These are phyloP conservation scores for Teunomyces pallodes DNA, from an alignment of 805 yeast genomes.

Conservation along the genomic window DNA sequence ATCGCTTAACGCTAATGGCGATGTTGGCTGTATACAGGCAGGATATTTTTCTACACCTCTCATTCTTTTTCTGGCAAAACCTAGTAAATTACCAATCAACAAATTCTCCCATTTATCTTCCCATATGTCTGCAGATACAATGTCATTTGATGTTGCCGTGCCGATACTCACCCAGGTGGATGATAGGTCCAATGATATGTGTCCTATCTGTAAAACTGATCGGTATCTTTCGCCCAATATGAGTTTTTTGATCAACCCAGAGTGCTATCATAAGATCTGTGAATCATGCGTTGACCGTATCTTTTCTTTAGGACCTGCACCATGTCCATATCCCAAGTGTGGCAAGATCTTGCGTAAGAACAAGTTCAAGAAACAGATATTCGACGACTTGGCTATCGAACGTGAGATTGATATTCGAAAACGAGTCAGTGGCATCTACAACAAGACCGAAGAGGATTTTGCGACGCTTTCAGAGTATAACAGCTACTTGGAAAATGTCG, in stretches of 20 bases:
- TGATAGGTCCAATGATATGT: constrained; percentile 69
- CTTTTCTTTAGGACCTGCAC: constrained; percentile 91
- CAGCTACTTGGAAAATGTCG: constrained; percentile 78
- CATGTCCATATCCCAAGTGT: constrained; percentile 93
- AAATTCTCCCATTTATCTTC: no score
- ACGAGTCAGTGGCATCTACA: constrained; percentile 72
- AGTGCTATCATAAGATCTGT: constrained; percentile 97
- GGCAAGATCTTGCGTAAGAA: constrained; percentile 83
- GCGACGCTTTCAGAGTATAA: constrained; percentile 59
- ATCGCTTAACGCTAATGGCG: no score
- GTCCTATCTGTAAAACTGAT: constrained; percentile 97
- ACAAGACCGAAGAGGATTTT: constrained; percentile 78
- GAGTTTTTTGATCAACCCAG: constrained; percentile 90
- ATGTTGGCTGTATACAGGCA: no score
- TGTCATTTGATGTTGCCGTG: neutral
- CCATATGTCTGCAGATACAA: constrained; percentile 1
- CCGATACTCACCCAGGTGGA: constrained; percentile 21
- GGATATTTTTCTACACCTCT: no score
- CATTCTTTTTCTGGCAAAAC: no score
- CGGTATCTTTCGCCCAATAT: constrained; percentile 90
- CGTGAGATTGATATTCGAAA: constrained; percentile 88
- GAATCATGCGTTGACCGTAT: constrained; percentile 96
- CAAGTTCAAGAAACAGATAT: constrained; percentile 86
- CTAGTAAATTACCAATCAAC: neutral
- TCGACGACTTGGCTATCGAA: constrained; percentile 88